Base-by-base conservation (phyloP, 148 eudicot genomes). In the Dysphania ambrosioides region DNA sequence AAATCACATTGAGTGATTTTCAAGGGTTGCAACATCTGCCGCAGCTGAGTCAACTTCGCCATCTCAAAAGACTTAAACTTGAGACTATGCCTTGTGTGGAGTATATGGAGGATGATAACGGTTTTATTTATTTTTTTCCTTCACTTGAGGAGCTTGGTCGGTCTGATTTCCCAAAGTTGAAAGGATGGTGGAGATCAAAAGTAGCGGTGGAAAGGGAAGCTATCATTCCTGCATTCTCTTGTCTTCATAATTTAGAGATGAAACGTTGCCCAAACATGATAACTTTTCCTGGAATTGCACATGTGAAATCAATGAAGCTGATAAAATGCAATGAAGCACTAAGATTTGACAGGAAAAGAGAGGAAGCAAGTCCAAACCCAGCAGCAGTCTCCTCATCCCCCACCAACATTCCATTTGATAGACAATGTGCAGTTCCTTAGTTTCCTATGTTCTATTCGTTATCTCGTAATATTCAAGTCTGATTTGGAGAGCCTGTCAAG, bases 31-130 rank as follows among this genome's bases (percentile, higher is more conserved):
- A 9, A 21, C 23, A 27, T 44, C 38, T 61, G 5, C 68, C 68
- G 12, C 30, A n/a, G 1, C 13, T 73, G n/a, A 42, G 68, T 61
- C 68, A 73, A 42, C 76, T 73, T 8, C 16, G 2, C 5, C 69
- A 73, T 65, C 76, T 73, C 24, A 73, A 41, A 73, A 6, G 27
- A 27, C 68, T 73, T 62, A 1, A 11, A 19, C 68, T 73, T 19
- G 1, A 7, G 27, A 19, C 5, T 7, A 40, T 73, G 76, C 56
- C 58, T 21, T 29, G 42, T 13, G 16, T 73, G 10, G 68, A 73
- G 56, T 63, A 24, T 30, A 41, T 41, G 30, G 76, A 73, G 69
- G 18, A 41, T 44, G 68, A 29, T 26, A 27, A 2, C 0, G 9
- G 9, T 38, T 26, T 40, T 42, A 6, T 26, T 1, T 31, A 61